Percentiles rank a stretch among this genome's conserved stretches.
Evolutionary conservation across 495 filamentous ascomycete species (phyloP).

Genomic region (Xylaria sp.): DNA sequence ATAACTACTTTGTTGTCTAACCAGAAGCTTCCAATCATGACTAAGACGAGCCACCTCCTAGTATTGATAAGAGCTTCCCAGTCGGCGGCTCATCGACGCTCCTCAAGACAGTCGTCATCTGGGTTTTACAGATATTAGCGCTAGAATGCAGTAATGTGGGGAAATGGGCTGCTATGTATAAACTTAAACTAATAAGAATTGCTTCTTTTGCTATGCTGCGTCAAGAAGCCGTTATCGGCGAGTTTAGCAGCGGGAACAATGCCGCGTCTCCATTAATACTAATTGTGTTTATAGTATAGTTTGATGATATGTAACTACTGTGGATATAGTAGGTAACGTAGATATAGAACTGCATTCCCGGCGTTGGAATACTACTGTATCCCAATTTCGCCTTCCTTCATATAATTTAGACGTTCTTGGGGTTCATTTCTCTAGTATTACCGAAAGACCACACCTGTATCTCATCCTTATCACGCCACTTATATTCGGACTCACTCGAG

Average conservation of each 20-base stretch:
- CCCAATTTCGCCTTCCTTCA: not conserved
- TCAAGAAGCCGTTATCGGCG: conserved; percentile 16
- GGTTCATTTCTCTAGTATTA: not conserved
- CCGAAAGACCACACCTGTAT: not conserved
- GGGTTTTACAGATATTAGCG: not conserved
- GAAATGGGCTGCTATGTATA: not conserved
- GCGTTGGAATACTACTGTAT: not conserved
- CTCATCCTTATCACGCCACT: not conserved
- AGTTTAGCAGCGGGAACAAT: not conserved
- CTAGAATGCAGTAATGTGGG: not conserved
- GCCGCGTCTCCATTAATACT: not conserved
- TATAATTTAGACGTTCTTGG: not conserved
- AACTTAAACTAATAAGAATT: not conserved
- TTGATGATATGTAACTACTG: not conserved
- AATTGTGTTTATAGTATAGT: not conserved
- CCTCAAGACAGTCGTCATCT: not conserved
- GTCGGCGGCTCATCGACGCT: not conserved
- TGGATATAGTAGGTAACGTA: not conserved
- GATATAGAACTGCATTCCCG: not conserved
- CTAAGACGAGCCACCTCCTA: no score
- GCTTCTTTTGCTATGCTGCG: not conserved
- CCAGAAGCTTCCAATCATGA: not conserved
- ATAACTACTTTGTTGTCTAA: not conserved
- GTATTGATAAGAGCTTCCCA: not conserved
- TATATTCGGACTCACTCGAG: not conserved